Evolutionary conservation across 768 basidiomycete species (phyloP).

Genomic region (Terana coerulea): DNA sequence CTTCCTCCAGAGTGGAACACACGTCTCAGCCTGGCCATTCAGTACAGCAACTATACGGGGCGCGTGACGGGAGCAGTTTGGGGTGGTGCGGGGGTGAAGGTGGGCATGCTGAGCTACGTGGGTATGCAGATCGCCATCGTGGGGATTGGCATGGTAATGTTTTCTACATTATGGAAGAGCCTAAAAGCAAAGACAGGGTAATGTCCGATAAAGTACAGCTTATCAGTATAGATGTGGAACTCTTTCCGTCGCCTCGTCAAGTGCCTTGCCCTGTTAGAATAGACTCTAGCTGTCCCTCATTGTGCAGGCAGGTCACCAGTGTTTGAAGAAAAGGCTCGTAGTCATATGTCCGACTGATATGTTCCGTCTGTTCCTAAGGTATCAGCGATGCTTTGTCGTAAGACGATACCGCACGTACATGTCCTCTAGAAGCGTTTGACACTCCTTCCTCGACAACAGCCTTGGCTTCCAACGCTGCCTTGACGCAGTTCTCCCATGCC

Average conservation of each 20-base stretch:
- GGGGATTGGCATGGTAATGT: slow-evolving; percentile 53
- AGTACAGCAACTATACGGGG: slow-evolving; percentile 68
- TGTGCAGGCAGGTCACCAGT: slow-evolving; percentile 40
- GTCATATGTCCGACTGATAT: slow-evolving; percentile 56
- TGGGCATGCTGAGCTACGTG: slow-evolving; percentile 60
- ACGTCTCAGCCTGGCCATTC: slow-evolving; percentile 54
- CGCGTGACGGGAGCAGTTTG: slow-evolving; percentile 63
- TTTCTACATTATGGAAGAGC: slow-evolving; percentile 54
- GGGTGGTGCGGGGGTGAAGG: slow-evolving; percentile 57
- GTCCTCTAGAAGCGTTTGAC: slow-evolving; percentile 35
- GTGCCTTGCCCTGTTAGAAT: too few relatives aligned
- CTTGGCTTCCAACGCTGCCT: slow-evolving; percentile 34
- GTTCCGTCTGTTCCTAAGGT: slow-evolving; percentile 40
- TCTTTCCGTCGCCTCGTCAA: too few relatives aligned
- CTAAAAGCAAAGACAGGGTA: slow-evolving; percentile 51
- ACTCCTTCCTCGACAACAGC: slow-evolving; percentile 48
- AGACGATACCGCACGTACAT: slow-evolving; percentile 35
- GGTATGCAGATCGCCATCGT: slow-evolving; percentile 59
- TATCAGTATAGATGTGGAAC: too few relatives aligned
- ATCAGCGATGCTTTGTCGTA: not conserved
- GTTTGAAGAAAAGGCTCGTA: slow-evolving; percentile 58
- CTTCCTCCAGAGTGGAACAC: slow-evolving; percentile 61
- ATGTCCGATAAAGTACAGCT: not conserved
- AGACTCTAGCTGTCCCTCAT: slow-evolving; percentile 43
- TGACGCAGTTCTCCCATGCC: slow-evolving; percentile 48